A percentile compares a stretch with the other conserved stretches of the same genome.
These are phyloP conservation scores for Geoglossum cookeanum DNA, from an alignment of 2,329 filamentous ascomycete genomes.

Conservation along the genomic window DNA sequence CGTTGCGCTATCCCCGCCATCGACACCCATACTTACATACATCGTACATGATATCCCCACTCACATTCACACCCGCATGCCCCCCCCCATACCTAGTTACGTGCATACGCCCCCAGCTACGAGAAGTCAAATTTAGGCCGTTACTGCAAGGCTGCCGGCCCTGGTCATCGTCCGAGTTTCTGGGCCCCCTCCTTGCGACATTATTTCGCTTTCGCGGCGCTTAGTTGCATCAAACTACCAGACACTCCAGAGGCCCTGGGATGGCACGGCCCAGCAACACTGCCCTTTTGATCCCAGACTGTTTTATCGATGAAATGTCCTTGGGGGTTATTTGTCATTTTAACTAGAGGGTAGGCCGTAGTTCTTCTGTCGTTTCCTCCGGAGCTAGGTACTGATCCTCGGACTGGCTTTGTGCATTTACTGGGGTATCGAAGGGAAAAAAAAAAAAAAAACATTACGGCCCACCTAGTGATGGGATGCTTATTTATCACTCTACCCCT, in stretches of 20 bases:
- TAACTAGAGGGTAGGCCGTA: background rate
- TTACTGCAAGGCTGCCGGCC: background rate
- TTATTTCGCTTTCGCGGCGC: background rate
- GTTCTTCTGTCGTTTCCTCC: background rate
- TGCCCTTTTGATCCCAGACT: background rate
- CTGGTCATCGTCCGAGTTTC: no score
- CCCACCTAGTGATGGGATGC: background rate
- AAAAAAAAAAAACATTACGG: no score
- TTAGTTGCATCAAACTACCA: background rate
- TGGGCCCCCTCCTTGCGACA: no score
- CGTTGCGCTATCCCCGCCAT: background rate
- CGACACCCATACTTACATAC: background rate
- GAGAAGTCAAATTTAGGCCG: background rate
- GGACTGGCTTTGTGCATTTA: background rate
- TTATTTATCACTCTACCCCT: background rate
- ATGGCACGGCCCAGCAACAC: background rate
- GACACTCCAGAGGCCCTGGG: background rate
- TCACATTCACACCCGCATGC: background rate
- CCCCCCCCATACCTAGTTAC: background rate
- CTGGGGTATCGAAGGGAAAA: background rate
- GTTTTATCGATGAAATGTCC: background rate
- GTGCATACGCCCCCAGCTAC: background rate
- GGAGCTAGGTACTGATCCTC: background rate
- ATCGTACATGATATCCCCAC: no score
- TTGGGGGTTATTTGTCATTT: constrained; percentile 3